Evolutionary conservation across 345 rosid genomes (phyloP), one percentile per base, ranked within the genome.

Genomic region (Microcos paniculata): DNA sequence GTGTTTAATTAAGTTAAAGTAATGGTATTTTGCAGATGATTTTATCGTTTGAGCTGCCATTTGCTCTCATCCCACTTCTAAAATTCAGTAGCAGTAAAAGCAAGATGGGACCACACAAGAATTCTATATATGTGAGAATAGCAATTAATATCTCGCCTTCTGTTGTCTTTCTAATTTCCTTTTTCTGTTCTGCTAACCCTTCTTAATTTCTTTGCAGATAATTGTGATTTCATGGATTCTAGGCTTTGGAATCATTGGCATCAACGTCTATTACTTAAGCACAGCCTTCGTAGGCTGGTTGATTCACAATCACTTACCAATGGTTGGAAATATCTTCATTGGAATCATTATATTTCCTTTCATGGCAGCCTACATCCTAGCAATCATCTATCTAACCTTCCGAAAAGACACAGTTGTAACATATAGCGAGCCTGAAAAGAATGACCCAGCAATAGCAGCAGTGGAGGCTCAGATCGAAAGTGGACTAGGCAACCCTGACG

Each of bases 71-170:
- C 49, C 94, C 96, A 7, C 92, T 91, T 49, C 89, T 91, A 10
- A 91, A 88, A 75, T 87, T 91, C 77, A 91, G 96, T 42, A 87
- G 90, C 76, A 81, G 90, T 69, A 11, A 86, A 38, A 84, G 90
- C 38, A 89, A 91, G 74, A 87, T 89, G 93, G 96, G 94, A 48
- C 91, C 92, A 1, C 84, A 89, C 74, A 91, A 83, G 82, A 91
- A 89, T 71, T 91, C 96, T 1, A 80, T 78, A 15, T 33, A 19
- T 14, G 97, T 90, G 52, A 85, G 89, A 30, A 3, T 35, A 2
- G n/a, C n/a, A n/a, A 2, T 3, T 49, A 45, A n/a, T n/a, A n/a
- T n/a, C n/a, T n/a, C n/a, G 4, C 6, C 0, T 7, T 55, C 2
- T 0, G 0, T 2, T 61, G 30, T 4, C 10, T n/a, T n/a, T 0